Percentiles rank a stretch among this genome's conserved stretches.
Evolutionary conservation across 1,284 basidiomycete genomes (phyloP).

Genomic region (Cryptococcus sp.): DNA sequence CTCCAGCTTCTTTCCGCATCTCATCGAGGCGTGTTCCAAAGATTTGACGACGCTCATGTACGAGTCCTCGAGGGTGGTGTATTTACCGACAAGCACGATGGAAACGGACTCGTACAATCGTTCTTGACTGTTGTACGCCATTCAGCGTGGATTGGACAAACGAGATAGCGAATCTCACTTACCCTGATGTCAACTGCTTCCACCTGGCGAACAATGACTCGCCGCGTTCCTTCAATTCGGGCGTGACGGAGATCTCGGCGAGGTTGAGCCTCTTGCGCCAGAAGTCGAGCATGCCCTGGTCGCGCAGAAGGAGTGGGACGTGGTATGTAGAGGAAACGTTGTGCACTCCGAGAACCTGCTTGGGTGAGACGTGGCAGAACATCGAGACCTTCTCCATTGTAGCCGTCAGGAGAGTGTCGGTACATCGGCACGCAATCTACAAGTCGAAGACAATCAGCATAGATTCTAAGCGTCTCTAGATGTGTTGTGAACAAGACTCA

Average conservation of each 20-base stretch:
- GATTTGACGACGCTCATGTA: slow-evolving; percentile 99
- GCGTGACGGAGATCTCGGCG: slow-evolving; percentile 61
- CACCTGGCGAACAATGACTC: slow-evolving; percentile 69
- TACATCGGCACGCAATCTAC: slow-evolving; percentile 86
- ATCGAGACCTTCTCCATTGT: slow-evolving; percentile 97
- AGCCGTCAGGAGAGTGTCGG: slow-evolving; percentile 67
- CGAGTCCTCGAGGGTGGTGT: slow-evolving; percentile 94
- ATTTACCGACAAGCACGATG: slow-evolving; percentile 95
- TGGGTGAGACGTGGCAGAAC: slow-evolving; percentile 95
- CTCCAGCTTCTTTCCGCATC: slow-evolving; percentile 78
- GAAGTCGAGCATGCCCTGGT: slow-evolving; percentile 88
- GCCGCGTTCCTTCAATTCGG: slow-evolving; percentile 65
- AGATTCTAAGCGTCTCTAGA: not conserved
- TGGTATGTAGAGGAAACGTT: slow-evolving; percentile 97
- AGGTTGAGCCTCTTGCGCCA: slow-evolving; percentile 81
- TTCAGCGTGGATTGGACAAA: slow-evolving; percentile 3
- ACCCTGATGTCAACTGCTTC: slow-evolving; percentile 80
- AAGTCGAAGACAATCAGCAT: not conserved
- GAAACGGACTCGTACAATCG: slow-evolving; percentile 87
- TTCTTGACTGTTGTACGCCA: slow-evolving; percentile 56
- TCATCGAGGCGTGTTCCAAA: slow-evolving; percentile 93
- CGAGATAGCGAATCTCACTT: slow-evolving; percentile 23
- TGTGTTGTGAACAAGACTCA: slow-evolving; percentile 52
- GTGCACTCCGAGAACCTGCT: slow-evolving; percentile 95
- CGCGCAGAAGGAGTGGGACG: slow-evolving; percentile 87